phyloP scores from a whole-genome alignment of 2,329 filamentous ascomycete genomes.

The Neonectria sp. region DNA sequence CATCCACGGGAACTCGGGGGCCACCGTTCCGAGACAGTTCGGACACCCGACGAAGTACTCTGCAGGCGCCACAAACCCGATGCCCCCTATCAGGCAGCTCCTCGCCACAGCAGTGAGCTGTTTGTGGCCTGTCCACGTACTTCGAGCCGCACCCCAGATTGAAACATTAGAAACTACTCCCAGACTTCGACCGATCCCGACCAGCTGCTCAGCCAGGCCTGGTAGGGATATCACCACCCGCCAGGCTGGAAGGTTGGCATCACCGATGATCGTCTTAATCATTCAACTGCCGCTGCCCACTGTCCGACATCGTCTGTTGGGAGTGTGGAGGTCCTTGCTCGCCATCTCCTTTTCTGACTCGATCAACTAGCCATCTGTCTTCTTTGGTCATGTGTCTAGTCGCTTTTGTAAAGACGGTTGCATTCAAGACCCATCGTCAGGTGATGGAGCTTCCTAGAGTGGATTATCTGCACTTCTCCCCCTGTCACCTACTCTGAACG shows the following conservation, averaged over 20 bases:
- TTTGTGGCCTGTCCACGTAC: constrained; percentile 13
- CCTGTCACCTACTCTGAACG: constrained; percentile 4
- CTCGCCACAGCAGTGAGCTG: constrained; percentile 21
- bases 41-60: constrained; percentile 3
- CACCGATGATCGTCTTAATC: constrained; percentile 26
- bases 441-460: constrained; percentile 31
- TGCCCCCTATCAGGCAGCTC: constrained; percentile 22
- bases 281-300: constrained; percentile 38
- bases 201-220: constrained; percentile 12
- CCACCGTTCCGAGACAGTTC: constrained; percentile 13
- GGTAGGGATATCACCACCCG: constrained; percentile 17
- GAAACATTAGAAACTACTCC: constrained; percentile 19
- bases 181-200: constrained; percentile 15
- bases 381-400: constrained; percentile 30
- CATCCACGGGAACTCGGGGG: constrained; percentile 4
- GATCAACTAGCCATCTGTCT: constrained; percentile 22
- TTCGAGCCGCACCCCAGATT: constrained; percentile 8
- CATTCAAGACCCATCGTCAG: constrained; percentile 34
- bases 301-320: constrained; percentile 2
- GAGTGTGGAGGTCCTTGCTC: constrained; percentile 31
- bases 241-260: constrained; percentile 23
- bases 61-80: constrained; percentile 31
- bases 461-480: constrained; percentile 20
- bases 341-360: constrained; percentile 30
- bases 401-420: constrained; percentile 29